phyloP scores from a whole-genome alignment of 345 rosid species.

The Ceriops tagal region DNA sequence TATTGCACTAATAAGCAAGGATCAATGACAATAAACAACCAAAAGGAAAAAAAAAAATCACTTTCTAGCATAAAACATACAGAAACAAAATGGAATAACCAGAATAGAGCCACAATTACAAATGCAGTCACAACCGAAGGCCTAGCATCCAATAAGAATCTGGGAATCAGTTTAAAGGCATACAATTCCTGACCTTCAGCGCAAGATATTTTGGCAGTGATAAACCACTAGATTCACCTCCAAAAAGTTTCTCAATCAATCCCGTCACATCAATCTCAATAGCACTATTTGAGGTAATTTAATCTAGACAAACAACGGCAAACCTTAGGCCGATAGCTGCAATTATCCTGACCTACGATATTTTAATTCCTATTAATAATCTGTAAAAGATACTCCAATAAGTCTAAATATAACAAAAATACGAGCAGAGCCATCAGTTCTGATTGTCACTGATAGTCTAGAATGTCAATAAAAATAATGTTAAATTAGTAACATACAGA shows the following conservation, averaged over 20 bases:
- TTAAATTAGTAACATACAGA: no score
- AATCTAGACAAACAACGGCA: background rate
- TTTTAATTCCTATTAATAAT: background rate
- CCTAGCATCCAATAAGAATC: background rate
- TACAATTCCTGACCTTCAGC: background rate
- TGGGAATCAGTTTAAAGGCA: background rate
- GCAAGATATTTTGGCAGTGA: background rate
- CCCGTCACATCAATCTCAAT: background rate
- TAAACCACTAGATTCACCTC: background rate
- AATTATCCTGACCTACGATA: background rate
- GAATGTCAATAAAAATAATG: no score
- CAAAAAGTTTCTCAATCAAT: background rate
- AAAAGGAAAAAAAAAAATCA: background rate
- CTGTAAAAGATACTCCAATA: no score
- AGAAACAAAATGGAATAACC: background rate
- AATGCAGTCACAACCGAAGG: background rate
- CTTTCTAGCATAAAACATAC: background rate
- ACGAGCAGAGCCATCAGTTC: no score
- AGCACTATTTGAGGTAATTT: background rate
- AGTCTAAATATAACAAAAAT: no score
- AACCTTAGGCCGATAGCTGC: background rate
- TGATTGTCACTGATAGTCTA: no score
- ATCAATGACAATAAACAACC: background rate
- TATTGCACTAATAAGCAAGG: background rate
- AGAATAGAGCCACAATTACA: background rate